A percentile compares a stretch with the other conserved stretches of the same genome.
These are phyloP conservation scores for Aspergillus melleus DNA, from an alignment of 2,329 filamentous ascomycete genomes.

Conservation along the genomic window DNA sequence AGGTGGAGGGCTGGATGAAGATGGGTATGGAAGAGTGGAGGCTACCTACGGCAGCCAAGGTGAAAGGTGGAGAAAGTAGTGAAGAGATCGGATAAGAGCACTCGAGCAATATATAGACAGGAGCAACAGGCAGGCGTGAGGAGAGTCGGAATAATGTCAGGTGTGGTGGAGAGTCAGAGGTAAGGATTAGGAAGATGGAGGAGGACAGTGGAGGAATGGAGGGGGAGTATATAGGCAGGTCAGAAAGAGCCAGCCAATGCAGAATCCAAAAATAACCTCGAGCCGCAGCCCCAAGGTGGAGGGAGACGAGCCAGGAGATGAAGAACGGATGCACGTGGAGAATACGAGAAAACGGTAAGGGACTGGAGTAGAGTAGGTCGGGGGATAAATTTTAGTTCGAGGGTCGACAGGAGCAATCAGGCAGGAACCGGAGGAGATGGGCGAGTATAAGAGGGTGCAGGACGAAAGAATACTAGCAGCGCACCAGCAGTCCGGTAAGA, in stretches of 20 bases:
- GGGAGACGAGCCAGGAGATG: conserved; percentile 16
- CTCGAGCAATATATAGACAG: too few relatives aligned
- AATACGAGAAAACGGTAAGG: conserved; percentile 29
- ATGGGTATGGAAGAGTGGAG: neutral
- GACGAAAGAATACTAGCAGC: conserved; percentile 7
- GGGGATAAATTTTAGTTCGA: conserved; percentile 1
- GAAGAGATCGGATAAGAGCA: neutral
- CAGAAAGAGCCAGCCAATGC: conserved; percentile 7
- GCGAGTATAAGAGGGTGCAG: conserved; percentile 1
- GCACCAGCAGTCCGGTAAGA: conserved; percentile 8
- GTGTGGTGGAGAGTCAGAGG: neutral
- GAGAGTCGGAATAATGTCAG: neutral
- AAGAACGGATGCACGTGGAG: conserved; percentile 24
- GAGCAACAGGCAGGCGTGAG: neutral
- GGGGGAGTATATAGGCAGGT: conserved; percentile 9
- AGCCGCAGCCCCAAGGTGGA: conserved; percentile 21
- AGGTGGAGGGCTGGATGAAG: neutral
- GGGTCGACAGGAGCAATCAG: neutral
- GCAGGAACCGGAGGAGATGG: conserved; percentile 9
- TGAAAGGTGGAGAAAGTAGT: neutral
- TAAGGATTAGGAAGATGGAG: neutral
- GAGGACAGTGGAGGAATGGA: conserved; percentile 7
- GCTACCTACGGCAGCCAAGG: conserved; percentile 4
- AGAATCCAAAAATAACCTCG: conserved; percentile 25
- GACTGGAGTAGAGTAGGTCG: conserved; percentile 1